Evolutionary conservation across 805 yeast genomes (phyloP).

Genomic region (Kurtzmaniella cleridarum): DNA sequence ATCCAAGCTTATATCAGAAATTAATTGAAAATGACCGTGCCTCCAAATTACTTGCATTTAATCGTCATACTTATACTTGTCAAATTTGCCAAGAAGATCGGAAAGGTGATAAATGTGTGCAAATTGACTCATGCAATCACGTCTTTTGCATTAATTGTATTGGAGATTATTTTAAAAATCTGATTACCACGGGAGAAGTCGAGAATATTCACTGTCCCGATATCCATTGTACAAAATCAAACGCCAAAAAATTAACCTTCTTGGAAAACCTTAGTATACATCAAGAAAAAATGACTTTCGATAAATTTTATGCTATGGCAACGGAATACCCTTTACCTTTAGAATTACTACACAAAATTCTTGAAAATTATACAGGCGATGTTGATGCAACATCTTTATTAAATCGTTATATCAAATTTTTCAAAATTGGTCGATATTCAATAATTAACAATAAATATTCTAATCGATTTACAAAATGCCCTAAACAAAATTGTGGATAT

Average conservation of each 20-base stretch:
- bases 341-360: slow-evolving; percentile 25
- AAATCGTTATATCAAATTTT: slow-evolving; percentile 34
- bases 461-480: slow-evolving; percentile 45
- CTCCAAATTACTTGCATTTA: slow-evolving; percentile 27
- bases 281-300: slow-evolving; percentile 15
- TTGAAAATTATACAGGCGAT: slow-evolving; percentile 8
- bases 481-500: slow-evolving; percentile 38
- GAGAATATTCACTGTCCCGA: slow-evolving; percentile 55
- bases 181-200: slow-evolving; percentile 44
- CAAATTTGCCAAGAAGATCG: slow-evolving; percentile 50
- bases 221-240: slow-evolving; percentile 37
- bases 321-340: slow-evolving; percentile 38
- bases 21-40: slow-evolving; percentile 7
- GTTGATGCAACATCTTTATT: slow-evolving; percentile 17
- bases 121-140: slow-evolving; percentile 41
- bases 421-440: slow-evolving; percentile 34
- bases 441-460: slow-evolving; percentile 43
- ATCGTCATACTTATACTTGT: slow-evolving; percentile 39
- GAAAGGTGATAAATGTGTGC: slow-evolving; percentile 38
- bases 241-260: slow-evolving; percentile 5
- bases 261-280: slow-evolving; percentile 6
- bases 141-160: slow-evolving; percentile 45
- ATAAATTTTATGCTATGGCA: slow-evolving; percentile 27
- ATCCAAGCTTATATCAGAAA: slow-evolving; percentile 7
- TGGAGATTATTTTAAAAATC: slow-evolving; percentile 32